phyloP scores from a whole-genome alignment of 495 filamentous ascomycete genomes.

The Podospora pseudopauciseta region DNA sequence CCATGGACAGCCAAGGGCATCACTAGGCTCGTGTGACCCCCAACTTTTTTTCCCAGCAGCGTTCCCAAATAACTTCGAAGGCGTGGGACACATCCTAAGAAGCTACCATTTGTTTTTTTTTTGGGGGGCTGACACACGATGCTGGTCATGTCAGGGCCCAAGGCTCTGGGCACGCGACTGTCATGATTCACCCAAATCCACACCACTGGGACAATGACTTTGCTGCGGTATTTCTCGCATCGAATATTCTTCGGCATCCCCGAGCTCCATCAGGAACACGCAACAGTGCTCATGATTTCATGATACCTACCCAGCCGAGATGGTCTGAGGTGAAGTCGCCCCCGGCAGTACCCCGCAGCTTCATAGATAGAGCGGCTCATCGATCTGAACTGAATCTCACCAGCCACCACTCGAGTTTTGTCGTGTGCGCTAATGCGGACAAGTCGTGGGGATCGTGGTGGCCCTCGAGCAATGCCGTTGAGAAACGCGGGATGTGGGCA shows the following conservation, averaged over 20 bases:
- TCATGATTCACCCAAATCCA: neutral
- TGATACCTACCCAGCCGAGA: neutral
- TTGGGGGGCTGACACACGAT: neutral
- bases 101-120: neutral
- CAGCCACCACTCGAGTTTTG: neutral
- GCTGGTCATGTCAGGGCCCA: slow-evolving; percentile 1
- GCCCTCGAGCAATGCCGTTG: neutral
- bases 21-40: slow-evolving; percentile 13
- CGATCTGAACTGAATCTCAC: slow-evolving; percentile 13
- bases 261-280: neutral
- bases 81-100: neutral
- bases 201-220: neutral
- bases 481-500: slow-evolving; percentile 1
- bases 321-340: neutral
- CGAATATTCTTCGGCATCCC: neutral
- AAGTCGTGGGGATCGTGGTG: neutral
- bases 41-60: neutral
- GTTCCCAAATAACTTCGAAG: neutral
- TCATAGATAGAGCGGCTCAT: neutral
- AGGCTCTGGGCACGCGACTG: neutral
- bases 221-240: neutral
- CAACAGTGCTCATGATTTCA: neutral
- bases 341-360: slow-evolving; percentile 1
- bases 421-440: slow-evolving; percentile 5
- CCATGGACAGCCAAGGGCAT: neutral